These are phyloP conservation scores for Chaetomium sp. DNA, from an alignment of 2,329 filamentous ascomycete genomes.

Conservation along the genomic window DNA sequence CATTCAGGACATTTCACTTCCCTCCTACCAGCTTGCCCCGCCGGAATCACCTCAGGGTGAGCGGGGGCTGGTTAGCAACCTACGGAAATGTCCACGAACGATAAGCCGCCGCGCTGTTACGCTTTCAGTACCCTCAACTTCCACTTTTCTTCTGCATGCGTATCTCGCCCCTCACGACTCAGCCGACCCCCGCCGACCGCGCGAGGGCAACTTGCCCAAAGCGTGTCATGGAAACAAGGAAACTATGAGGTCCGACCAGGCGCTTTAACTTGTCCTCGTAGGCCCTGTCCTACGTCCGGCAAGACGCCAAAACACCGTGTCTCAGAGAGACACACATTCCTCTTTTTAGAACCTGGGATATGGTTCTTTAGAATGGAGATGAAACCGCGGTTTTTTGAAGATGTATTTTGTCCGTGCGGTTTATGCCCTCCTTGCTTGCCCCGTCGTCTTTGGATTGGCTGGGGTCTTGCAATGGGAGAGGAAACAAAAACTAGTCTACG, in stretches of 20 bases:
- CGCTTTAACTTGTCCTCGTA: constrained; percentile 49
- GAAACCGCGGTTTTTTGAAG: constrained; percentile 79
- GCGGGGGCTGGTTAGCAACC: constrained; percentile 38
- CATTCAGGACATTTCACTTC: constrained; percentile 33
- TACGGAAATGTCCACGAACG: constrained; percentile 40
- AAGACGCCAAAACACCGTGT: constrained; percentile 43
- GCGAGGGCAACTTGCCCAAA: constrained; percentile 35
- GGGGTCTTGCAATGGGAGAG: constrained; percentile 47
- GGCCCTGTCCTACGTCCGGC: constrained; percentile 36
- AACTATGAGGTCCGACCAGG: constrained; percentile 45
- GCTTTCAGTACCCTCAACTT: constrained; percentile 38
- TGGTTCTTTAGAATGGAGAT: constrained; percentile 36
- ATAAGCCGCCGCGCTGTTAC: constrained; percentile 33
- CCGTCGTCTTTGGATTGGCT: constrained; percentile 18
- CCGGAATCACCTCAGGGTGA: constrained; percentile 38
- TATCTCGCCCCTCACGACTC: constrained; percentile 20
- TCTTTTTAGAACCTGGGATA: constrained; percentile 44
- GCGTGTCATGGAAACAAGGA: constrained; percentile 34
- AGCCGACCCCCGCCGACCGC: constrained; percentile 34
- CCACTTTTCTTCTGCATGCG: constrained; percentile 16
- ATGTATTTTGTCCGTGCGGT: constrained; percentile 85
- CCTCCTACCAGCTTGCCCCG: constrained; percentile 32
- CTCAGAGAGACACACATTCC: constrained; percentile 31
- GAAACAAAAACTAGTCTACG: constrained; percentile 93
- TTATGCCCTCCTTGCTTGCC: constrained; percentile 52